Conservation (phyloP, 1,139 yeast genomes). For the Magnusiomyces tetraspermus region DNA sequence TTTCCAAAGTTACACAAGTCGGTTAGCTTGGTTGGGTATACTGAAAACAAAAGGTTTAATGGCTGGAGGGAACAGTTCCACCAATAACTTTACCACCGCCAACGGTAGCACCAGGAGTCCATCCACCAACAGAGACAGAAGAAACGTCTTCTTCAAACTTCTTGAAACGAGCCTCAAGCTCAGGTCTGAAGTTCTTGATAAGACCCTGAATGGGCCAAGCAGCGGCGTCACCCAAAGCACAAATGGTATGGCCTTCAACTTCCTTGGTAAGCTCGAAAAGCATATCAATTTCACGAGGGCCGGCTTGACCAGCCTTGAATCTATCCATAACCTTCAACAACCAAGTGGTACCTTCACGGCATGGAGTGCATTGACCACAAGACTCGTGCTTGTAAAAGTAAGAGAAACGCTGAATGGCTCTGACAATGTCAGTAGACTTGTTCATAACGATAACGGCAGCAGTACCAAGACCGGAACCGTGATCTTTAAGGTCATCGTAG, state of each 20-base stretch:
- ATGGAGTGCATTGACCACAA: constrained; percentile 91
- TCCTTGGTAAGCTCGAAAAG: constrained; percentile 72
- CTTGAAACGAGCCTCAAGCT: constrained; percentile 63
- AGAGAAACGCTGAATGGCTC: constrained; percentile 76
- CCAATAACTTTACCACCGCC: constrained; percentile 58
- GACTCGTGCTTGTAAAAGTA: constrained; percentile 84
- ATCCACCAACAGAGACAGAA: constrained; percentile 60
- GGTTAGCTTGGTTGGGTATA: too few species aligned
- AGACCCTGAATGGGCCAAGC: constrained; percentile 91
- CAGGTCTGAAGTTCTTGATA: constrained; percentile 72
- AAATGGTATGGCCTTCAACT: constrained; percentile 82
- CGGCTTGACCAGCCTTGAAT: constrained; percentile 67
- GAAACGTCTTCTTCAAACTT: constrained; percentile 38
- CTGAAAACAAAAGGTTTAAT: too few species aligned
- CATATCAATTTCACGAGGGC: constrained; percentile 71
- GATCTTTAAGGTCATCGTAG: constrained; percentile 74
- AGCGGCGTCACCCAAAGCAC: constrained; percentile 88
- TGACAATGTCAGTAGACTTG: constrained; percentile 70
- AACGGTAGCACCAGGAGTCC: constrained; percentile 57
- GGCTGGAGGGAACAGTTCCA: constrained; percentile 38
- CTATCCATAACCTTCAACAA: constrained; percentile 75
- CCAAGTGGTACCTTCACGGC: constrained; percentile 92
- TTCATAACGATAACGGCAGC: constrained; percentile 89
- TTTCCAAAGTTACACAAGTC: too few species aligned
- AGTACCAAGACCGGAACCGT: constrained; percentile 79